phyloP scores from a whole-genome alignment of 2,329 filamentous ascomycete genomes.

The Didymellaceae sp. region DNA sequence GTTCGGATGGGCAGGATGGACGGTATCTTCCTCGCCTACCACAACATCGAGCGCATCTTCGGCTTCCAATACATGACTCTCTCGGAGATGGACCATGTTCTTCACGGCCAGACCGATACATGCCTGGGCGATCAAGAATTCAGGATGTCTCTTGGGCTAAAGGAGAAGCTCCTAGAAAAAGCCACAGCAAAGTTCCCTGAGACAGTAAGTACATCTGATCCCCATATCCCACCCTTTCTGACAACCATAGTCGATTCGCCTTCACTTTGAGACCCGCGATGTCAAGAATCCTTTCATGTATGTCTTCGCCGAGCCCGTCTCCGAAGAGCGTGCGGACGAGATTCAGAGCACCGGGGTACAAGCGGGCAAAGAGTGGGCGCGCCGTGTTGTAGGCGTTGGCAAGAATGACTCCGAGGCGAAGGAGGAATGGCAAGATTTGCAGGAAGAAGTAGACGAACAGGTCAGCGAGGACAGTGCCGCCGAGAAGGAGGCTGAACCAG shows the following conservation, averaged over 20 bases:
- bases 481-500: not conserved
- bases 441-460: constrained; percentile 43
- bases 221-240: constrained; percentile 1
- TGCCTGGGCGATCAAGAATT: constrained; percentile 84
- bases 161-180: constrained; percentile 80
- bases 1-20: constrained; percentile 98
- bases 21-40: constrained; percentile 95
- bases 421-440: constrained; percentile 41
- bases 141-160: constrained; percentile 75
- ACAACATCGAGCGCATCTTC: constrained; percentile 94
- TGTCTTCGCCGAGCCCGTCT: constrained; percentile 86
- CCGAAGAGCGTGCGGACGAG: constrained; percentile 70
- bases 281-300: constrained; percentile 74
- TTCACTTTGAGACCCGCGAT: constrained; percentile 81
- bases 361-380: constrained; percentile 73
- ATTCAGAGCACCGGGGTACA: constrained; percentile 75
- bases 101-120: constrained; percentile 78
- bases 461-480: constrained; percentile 32
- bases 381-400: constrained; percentile 59
- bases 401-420: constrained; percentile 38
- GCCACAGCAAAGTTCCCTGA: constrained; percentile 78
- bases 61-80: constrained; percentile 95
- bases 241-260: constrained; percentile 66
- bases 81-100: constrained; percentile 82
- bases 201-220: constrained; percentile 48